Evolutionary conservation across 1,284 basidiomycete species (phyloP).

Genomic region (Sphaerobolus stellatus): DNA sequence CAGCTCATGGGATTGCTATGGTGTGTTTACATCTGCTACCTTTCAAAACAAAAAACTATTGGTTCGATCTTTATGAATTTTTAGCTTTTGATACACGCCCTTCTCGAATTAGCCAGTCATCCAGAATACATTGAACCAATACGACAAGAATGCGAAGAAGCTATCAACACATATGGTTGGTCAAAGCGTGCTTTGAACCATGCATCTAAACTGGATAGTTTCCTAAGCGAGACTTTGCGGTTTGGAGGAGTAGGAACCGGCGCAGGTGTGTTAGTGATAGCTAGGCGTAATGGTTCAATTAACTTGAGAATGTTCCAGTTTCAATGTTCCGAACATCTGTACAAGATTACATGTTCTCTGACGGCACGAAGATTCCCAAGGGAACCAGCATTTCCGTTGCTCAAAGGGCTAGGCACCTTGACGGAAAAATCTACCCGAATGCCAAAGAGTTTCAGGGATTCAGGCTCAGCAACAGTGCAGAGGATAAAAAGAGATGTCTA

Average conservation of each 20-base stretch:
- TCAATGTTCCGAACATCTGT: too few species aligned
- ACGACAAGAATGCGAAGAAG: slow-evolving; percentile 43
- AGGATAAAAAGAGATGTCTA: too few species aligned
- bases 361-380: slow-evolving; percentile 22
- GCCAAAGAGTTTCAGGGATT: neutral
- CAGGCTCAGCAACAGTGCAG: neutral
- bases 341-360: slow-evolving; percentile 21
- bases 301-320: too few species aligned
- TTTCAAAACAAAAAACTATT: neutral
- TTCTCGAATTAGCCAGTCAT: slow-evolving; percentile 43
- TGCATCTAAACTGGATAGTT: slow-evolving; percentile 49
- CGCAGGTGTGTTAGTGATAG: too few species aligned
- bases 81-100: slow-evolving; percentile 36
- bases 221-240: slow-evolving; percentile 46
- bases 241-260: slow-evolving; percentile 28
- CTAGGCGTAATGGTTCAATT: too few species aligned
- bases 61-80: neutral
- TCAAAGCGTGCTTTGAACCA: slow-evolving; percentile 41
- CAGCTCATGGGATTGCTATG: neutral
- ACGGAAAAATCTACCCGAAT: slow-evolving; percentile 19
- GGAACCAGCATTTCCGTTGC: slow-evolving; percentile 17
- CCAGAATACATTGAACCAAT: slow-evolving; percentile 42
- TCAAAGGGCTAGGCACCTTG: slow-evolving; percentile 6
- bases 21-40: neutral
- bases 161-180: slow-evolving; percentile 41